Evolutionary conservation across 1,284 basidiomycete species (phyloP), one percentile per base, ranked within the genome.

Genomic region (Cryptococcus deneoformans): DNA sequence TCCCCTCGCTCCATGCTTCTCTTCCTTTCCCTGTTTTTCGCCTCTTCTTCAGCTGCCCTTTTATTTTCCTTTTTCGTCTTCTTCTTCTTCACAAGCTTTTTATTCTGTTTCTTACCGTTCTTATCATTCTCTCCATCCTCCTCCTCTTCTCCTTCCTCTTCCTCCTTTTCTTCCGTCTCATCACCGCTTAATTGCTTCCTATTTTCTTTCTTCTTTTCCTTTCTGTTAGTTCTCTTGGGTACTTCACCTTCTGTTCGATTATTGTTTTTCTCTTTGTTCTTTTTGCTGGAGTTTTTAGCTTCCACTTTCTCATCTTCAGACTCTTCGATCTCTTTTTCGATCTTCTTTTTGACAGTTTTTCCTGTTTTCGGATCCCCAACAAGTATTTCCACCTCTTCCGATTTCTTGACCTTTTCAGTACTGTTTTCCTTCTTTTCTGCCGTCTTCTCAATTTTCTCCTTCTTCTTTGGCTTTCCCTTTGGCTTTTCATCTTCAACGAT

Each of bases 391-490:
- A 38, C 45, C 20, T 45, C 52, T 16, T 45, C 38, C 29, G 34
- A n/a, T 36, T 53, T 37, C 52, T 46, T 53, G 5, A 34, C 8
- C 46, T 42, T 49, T 35, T 57, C 46, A 20, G 29, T 49, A 35
- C 49, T 34, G 16, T 46, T 40, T 35, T 40, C 39, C 29, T 40
- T 50, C 48, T 52, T 16, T 11, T 44, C 29, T 16, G 20, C 52
- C 37, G 50, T 42, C 34, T 52, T 34, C 42, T 51, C 45, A 14
- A 37, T 36, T n/a, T 40, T 50, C 48, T 52, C 24, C 39, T 43
- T 34, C 39, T 43, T 34, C 14, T 52, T 37, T 36, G 54, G 56
- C 52, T 58, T 61, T 61, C 63, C 62, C 57, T 62, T 61, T 29
- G 29, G 5, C 29, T 29, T 29, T 50, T 55, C 56, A 47, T 58